Evolutionary conservation across 805 yeast genomes (phyloP).

Genomic region (Starmerella asiatica): DNA sequence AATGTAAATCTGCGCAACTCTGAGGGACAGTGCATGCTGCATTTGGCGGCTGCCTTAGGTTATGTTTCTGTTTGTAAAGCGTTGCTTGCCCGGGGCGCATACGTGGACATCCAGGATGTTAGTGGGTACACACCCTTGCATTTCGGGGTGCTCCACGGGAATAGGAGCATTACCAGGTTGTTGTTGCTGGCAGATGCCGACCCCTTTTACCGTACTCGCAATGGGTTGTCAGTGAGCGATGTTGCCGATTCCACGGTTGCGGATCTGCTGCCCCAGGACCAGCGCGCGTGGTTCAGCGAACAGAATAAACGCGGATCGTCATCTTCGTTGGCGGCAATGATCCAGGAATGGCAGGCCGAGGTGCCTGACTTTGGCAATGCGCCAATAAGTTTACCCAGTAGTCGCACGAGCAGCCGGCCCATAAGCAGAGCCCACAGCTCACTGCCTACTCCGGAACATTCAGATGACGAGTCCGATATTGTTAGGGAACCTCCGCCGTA

Average conservation of each 20-base stretch:
- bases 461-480: background rate
- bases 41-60: constrained; percentile 68
- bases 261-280: constrained; percentile 21
- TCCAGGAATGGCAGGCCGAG: constrained; percentile 9
- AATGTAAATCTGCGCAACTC: constrained; percentile 70
- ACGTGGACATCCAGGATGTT: constrained; percentile 49
- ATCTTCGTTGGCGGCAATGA: constrained; percentile 17
- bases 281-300: constrained; percentile 20
- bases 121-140: constrained; percentile 82
- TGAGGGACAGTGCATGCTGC: constrained; percentile 81
- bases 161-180: constrained; percentile 34
- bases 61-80: constrained; percentile 48
- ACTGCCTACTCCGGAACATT: background rate
- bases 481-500: constrained; percentile 14
- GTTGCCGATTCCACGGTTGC: constrained; percentile 24
- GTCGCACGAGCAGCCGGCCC: background rate
- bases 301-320: constrained; percentile 20
- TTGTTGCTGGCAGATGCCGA: constrained; percentile 21
- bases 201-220: constrained; percentile 22
- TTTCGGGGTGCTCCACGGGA: constrained; percentile 67
- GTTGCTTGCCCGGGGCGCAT: constrained; percentile 49
- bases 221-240: constrained; percentile 29
- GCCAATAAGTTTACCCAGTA: background rate
- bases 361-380: background rate
- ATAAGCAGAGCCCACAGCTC: background rate